Percentiles rank a stretch among this genome's conserved stretches.
Conservation (phyloP, 176 grass and related monocot genomes). For the Phoenix dactylifera region DNA sequence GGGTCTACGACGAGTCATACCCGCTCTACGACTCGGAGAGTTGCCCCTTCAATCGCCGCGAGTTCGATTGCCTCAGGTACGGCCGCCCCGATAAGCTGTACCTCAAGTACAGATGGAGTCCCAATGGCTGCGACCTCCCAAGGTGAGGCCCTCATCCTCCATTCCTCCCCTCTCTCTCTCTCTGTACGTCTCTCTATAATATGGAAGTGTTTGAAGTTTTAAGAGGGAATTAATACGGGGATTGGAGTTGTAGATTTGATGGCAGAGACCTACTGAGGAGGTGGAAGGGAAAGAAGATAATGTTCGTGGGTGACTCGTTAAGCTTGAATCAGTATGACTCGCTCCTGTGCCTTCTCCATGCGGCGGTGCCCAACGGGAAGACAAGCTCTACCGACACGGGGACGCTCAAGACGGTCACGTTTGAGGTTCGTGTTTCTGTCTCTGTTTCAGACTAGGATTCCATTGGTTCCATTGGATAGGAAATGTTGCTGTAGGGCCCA, state of each 20-base stretch:
- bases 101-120: conserved; percentile 79
- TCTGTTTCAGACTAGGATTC: too few species aligned
- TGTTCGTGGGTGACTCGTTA: conserved; percentile 91
- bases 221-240: too few species aligned
- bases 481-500: too few species aligned
- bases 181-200: too few species aligned
- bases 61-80: conserved; percentile 71
- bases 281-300: conserved; percentile 61
- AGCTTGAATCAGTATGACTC: conserved; percentile 86
- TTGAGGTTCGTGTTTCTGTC: conserved; percentile 30
- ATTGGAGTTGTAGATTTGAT: conserved; percentile 43
- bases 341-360: conserved; percentile 67
- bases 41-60: conserved; percentile 71
- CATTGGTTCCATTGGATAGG: too few species aligned
- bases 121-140: not conserved
- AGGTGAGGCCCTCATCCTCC: too few species aligned
- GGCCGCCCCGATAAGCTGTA: conserved; percentile 56
- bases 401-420: conserved; percentile 27
- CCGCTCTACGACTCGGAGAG: conserved; percentile 57
- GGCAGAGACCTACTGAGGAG: conserved; percentile 43
- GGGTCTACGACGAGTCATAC: conserved; percentile 72
- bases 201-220: too few species aligned
- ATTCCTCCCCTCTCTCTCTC: too few species aligned
- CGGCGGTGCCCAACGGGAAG: conserved; percentile 21
- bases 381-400: conserved; percentile 18